phyloP scores from a whole-genome alignment of 1,284 basidiomycete species.

The Neonothopanus nambi region DNA sequence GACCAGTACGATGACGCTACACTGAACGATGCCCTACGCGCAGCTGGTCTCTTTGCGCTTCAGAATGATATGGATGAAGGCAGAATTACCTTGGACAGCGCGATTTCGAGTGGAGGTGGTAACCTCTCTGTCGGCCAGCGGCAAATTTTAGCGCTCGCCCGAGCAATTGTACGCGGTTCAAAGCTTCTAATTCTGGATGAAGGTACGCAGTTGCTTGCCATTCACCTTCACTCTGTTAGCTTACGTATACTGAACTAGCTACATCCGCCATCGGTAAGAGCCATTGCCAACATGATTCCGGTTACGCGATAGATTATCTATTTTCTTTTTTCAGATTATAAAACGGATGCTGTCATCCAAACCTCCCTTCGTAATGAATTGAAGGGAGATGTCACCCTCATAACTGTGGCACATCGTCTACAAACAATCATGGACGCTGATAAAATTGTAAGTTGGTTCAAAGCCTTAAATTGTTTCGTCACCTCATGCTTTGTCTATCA shows the following conservation, averaged over 20 bases:
- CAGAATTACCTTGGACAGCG: conserved; percentile 53
- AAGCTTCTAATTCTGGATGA: conserved; percentile 64
- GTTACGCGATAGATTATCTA: not conserved
- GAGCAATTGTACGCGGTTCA: conserved; percentile 45
- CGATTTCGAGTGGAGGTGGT: conserved; percentile 54
- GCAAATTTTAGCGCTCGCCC: conserved; percentile 36
- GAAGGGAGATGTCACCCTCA: conserved; percentile 54
- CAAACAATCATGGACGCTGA: conserved; percentile 73
- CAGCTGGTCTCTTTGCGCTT: conserved; percentile 55
- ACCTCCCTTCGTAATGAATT: conserved; percentile 56
- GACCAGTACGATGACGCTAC: conserved; percentile 69
- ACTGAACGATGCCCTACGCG: conserved; percentile 54
- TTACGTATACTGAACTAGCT: conserved; percentile 30
- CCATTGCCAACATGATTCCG: not conserved
- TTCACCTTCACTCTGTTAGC: not conserved
- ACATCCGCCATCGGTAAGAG: conserved; percentile 54
- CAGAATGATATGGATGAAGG: conserved; percentile 52
- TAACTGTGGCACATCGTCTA: conserved; percentile 70
- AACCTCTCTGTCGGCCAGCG: conserved; percentile 34
- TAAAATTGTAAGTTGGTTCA: conserved; percentile 29
- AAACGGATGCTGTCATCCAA: conserved; percentile 62
- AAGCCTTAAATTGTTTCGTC: conserved; percentile 27
- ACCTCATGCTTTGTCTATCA: conserved; percentile 38
- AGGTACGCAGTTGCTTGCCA: conserved; percentile 33
- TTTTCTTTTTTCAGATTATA: conserved; percentile 44